A percentile compares a stretch with the other conserved stretches of the same genome.
Conservation (phyloP, 306 rosid species). For the Fagus sylvatica region DNA sequence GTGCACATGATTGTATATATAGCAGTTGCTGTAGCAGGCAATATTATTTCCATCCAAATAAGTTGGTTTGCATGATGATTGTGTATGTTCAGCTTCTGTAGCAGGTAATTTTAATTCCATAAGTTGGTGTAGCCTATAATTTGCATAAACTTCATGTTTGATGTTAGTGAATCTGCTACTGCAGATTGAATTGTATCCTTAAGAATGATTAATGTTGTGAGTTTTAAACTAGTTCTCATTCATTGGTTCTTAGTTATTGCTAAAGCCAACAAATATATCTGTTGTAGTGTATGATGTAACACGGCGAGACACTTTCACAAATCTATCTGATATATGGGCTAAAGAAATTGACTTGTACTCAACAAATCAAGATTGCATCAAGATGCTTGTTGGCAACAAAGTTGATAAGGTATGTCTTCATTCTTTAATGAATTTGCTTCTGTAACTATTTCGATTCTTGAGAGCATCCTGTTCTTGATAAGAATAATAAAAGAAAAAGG, state of each 20-base stretch:
- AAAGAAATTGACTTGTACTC: conserved; percentile 76
- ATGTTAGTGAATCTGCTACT: not conserved
- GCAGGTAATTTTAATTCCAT: too few species aligned
- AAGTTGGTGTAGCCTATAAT: too few species aligned
- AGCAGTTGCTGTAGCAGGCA: too few species aligned
- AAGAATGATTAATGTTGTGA: not conserved
- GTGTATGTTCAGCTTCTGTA: too few species aligned
- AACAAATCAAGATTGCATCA: conserved; percentile 78
- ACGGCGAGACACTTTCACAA: conserved; percentile 64
- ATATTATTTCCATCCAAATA: too few species aligned
- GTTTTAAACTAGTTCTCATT: not conserved
- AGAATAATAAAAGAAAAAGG: not conserved
- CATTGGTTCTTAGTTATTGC: not conserved
- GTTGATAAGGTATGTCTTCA: conserved; percentile 58
- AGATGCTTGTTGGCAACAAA: conserved; percentile 85
- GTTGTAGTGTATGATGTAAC: conserved; percentile 73
- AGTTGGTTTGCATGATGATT: too few species aligned
- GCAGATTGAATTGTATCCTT: not conserved
- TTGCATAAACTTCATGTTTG: too few species aligned
- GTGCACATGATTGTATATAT: too few species aligned
- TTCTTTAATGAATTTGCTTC: conserved; percentile 5
- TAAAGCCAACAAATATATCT: not conserved
- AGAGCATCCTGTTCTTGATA: not conserved
- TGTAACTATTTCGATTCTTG: not conserved
- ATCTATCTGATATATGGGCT: conserved; percentile 84